Base-by-base conservation (phyloP, 1,139 yeast genomes). In the Spathaspora sp. region DNA sequence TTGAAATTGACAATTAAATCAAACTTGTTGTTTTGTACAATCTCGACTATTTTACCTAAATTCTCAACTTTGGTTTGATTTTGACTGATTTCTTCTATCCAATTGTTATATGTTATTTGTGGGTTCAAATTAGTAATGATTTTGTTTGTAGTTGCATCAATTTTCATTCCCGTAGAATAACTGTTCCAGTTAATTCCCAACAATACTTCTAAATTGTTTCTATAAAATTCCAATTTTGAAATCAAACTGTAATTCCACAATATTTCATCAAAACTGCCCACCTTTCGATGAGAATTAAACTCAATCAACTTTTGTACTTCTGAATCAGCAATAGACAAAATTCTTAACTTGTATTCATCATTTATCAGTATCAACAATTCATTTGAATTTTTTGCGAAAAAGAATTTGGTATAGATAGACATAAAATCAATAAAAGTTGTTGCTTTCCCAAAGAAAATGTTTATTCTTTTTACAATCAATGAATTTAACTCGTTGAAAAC, bases 181-280 rank as follows among this genome's bases (percentile, higher is more conserved):
- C 80, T 74, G 43, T 68, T 71, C 97, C 97, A 91, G 26, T 84
- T 86, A 11, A 70, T 58, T 0, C 97, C 96, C 9, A 91, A 70
- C 2, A 72, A 47, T n/a, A 43, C 48, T 5, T 53, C 49, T 10
- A 70, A 51, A 34, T 52, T 55, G 0, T 29, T 39, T 16, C 55
- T 44, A 47, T 65, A 69, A 45, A 57, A 64, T 17, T 52, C 43
- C 11, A 63, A 43, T 46, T 63, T 68, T 13, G 55, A 53, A 6
- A 48, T 48, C 6, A 67, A 43, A 36, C 67, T 56, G 4, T 58
- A 39, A 26, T 57, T 57, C 65, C 65, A 61, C 3, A 45, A 42
- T 11, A 68, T 53, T 20, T 50, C 49, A 13, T 24, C 29, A 23
- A 36, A 25, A 34, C 34, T 25, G 29, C 16, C 8, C 1, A n/a